A percentile compares a stretch with the other conserved stretches of the same genome.
Conservation (phyloP, 495 filamentous ascomycete genomes). For the Xylaria castorea region DNA sequence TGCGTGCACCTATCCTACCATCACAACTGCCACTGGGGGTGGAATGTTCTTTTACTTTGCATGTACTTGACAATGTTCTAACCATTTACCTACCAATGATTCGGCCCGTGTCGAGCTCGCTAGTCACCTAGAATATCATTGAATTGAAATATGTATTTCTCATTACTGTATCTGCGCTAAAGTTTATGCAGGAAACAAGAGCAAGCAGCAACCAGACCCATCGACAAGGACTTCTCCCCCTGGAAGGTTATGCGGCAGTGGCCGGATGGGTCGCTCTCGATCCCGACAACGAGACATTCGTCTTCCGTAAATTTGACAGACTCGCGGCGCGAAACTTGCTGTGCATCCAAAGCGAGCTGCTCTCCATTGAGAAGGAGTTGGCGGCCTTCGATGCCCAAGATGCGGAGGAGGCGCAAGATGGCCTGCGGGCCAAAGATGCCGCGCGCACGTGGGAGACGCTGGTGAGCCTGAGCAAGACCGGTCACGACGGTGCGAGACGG, state of each 20-base stretch:
- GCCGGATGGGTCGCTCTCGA: conserved; percentile 27
- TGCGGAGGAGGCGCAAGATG: background rate
- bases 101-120: too few relatives aligned
- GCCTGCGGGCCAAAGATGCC: conserved; percentile 14
- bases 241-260: background rate
- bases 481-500: background rate
- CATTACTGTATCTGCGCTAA: background rate
- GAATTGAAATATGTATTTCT: background rate
- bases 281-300: conserved; percentile 29
- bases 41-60: too few relatives aligned
- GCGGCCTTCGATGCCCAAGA: background rate
- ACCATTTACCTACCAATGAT: too few relatives aligned
- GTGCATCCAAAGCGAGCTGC: conserved; percentile 25
- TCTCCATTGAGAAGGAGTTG: conserved; percentile 19
- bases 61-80: too few relatives aligned
- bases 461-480: background rate
- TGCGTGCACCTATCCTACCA: too few relatives aligned
- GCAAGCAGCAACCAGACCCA: background rate
- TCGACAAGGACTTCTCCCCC: background rate
- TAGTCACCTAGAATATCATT: too few relatives aligned
- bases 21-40: too few relatives aligned
- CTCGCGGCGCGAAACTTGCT: conserved; percentile 29
- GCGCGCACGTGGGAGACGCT: conserved; percentile 27
- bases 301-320: conserved; percentile 32
- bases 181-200: background rate